Percentiles rank a stretch among this genome's conserved stretches.
phyloP scores from a whole-genome alignment of 306 rosid genomes.

The Begonia fuchsioides region DNA sequence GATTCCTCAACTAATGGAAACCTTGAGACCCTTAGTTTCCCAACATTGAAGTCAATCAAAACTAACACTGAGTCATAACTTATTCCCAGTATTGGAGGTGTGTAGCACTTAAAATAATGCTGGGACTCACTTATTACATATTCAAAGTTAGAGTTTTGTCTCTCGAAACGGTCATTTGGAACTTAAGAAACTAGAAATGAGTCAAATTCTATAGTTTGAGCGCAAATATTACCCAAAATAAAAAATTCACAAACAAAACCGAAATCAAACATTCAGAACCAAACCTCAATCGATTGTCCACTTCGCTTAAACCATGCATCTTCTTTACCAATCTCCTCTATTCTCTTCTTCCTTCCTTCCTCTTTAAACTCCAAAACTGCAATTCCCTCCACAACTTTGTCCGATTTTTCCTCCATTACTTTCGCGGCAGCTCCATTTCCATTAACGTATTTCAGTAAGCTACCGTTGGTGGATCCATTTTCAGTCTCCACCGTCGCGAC shows the following conservation, averaged over 20 bases:
- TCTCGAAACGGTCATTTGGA: too few species aligned
- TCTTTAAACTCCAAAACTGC: conserved; percentile 28
- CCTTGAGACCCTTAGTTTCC: too few species aligned
- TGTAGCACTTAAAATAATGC: too few species aligned
- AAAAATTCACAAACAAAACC: conserved; percentile 1
- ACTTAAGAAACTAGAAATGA: too few species aligned
- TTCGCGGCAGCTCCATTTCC: conserved; percentile 45
- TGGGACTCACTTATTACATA: too few species aligned
- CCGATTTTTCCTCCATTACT: conserved; percentile 14
- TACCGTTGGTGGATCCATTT: conserved; percentile 29
- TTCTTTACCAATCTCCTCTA: conserved; percentile 94
- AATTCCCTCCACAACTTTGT: conserved; percentile 19
- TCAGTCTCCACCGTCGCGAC: conserved; percentile 29
- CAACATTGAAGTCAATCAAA: too few species aligned
- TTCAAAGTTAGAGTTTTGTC: too few species aligned
- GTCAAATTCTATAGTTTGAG: too few species aligned
- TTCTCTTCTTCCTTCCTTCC: conserved; percentile 75
- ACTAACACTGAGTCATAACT: too few species aligned
- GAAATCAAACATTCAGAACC: conserved; percentile 4
- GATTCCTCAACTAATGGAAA: too few species aligned
- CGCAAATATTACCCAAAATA: background rate
- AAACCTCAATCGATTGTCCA: conserved; percentile 43
- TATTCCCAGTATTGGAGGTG: too few species aligned
- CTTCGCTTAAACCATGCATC: conserved; percentile 78
- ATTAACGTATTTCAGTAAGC: conserved; percentile 47